phyloP scores from a whole-genome alignment of 192 early-diverging fungal species.

The Backusella parvicylindrica region DNA sequence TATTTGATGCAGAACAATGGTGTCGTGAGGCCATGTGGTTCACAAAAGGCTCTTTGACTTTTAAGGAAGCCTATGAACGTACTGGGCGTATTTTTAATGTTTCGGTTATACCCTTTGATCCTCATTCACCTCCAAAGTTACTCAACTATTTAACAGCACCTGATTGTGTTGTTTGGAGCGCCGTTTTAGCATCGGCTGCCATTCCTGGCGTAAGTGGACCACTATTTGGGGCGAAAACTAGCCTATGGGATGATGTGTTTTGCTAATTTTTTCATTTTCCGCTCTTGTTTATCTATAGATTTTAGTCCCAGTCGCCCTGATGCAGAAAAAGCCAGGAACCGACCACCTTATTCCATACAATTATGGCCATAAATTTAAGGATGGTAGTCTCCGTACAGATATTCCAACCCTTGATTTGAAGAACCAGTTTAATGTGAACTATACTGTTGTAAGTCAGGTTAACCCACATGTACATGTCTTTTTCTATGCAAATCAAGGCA shows the following conservation, averaged over 20 bases:
- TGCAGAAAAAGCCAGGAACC: constrained; percentile 64
- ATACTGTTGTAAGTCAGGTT: constrained; percentile 81
- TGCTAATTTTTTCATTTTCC: neutral
- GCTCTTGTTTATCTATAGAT: constrained; percentile 31
- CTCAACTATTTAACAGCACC: constrained; percentile 87
- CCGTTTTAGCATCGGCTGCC: constrained; percentile 77
- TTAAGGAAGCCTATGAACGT: constrained; percentile 83
- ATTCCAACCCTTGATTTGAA: constrained; percentile 76
- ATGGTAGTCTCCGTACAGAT: constrained; percentile 83
- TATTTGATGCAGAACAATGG: constrained; percentile 64
- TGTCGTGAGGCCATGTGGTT: constrained; percentile 63
- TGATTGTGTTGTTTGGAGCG: constrained; percentile 84
- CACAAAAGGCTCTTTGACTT: constrained; percentile 78
- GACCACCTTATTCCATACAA: constrained; percentile 70
- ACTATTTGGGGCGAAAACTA: neutral
- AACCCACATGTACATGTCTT: constrained; percentile 89
- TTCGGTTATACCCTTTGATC: constrained; percentile 70
- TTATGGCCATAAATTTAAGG: constrained; percentile 77
- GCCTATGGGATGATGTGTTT: neutral
- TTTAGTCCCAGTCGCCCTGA: constrained; percentile 76
- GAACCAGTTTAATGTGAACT: constrained; percentile 80
- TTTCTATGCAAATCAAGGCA: constrained; percentile 79
- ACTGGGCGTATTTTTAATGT: constrained; percentile 89
- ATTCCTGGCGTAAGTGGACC: constrained; percentile 61
- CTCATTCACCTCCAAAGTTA: constrained; percentile 73